phyloP scores from a whole-genome alignment of 2,329 filamentous ascomycete genomes.

The Penicillium brevicompactum region DNA sequence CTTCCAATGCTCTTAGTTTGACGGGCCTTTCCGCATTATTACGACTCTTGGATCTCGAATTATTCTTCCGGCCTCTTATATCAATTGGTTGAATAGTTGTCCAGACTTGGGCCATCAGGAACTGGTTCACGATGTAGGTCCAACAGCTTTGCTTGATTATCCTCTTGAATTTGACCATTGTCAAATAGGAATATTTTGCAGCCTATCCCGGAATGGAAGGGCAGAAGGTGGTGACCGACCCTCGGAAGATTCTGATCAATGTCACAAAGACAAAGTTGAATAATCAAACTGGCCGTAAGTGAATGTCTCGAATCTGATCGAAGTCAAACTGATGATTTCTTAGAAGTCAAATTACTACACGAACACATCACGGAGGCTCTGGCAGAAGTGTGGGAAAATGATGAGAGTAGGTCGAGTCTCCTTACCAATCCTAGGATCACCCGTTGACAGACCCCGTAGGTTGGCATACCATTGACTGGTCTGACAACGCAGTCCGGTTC shows the following conservation, averaged over 20 bases:
- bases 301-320: neutral
- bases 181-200: neutral
- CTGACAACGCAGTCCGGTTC: neutral
- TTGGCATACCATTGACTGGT: neutral
- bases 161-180: no score
- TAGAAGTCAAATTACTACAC: neutral
- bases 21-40: constrained; percentile 1
- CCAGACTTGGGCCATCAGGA: neutral
- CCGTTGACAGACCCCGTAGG: neutral
- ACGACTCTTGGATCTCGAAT: neutral
- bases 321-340: neutral
- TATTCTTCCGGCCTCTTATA: neutral
- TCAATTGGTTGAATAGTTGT: neutral
- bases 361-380: neutral
- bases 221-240: neutral
- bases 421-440: neutral
- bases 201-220: constrained; percentile 1
- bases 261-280: neutral
- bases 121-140: neutral
- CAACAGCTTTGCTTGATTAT: no score
- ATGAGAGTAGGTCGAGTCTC: neutral
- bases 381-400: neutral
- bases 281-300: neutral
- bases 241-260: neutral
- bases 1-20: neutral